Percentiles rank a stretch among this genome's conserved stretches.
Evolutionary conservation across 352 stramenopile species (phyloP).

Genomic region (Globisporangium perplexum): DNA sequence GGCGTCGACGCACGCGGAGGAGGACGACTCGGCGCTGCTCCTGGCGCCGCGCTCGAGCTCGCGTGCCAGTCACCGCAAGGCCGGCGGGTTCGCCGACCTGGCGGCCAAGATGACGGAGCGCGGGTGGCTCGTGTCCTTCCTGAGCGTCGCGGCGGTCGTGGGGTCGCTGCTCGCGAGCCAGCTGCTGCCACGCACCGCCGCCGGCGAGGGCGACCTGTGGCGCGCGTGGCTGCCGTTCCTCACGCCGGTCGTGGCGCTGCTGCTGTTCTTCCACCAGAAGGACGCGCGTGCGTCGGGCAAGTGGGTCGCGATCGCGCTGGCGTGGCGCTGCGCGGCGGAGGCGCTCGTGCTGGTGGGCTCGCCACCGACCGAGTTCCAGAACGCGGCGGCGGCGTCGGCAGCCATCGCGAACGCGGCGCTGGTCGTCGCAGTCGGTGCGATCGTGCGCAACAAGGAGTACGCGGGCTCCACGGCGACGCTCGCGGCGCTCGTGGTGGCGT

Average conservation of each 20-base stretch:
- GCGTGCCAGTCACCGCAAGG: slow-evolving; percentile 7
- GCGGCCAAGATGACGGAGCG: slow-evolving; percentile 47
- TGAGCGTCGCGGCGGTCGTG: slow-evolving; percentile 66
- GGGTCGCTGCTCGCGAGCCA: slow-evolving; percentile 58
- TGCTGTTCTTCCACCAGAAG: slow-evolving; percentile 74
- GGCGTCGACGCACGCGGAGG: neutral
- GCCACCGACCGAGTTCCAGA: slow-evolving; percentile 35
- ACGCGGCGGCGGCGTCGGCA: slow-evolving; percentile 29
- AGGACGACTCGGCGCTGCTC: slow-evolving; percentile 19
- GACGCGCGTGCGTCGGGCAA: slow-evolving; percentile 64
- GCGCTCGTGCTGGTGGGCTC: slow-evolving; percentile 54
- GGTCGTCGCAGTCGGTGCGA: slow-evolving; percentile 35
- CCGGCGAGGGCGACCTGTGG: slow-evolving; percentile 25
- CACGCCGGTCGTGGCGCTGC: slow-evolving; percentile 50
- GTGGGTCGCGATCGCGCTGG: slow-evolving; percentile 78
- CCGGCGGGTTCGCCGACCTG: slow-evolving; percentile 22
- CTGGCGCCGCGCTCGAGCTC: slow-evolving; percentile 3
- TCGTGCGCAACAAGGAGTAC: slow-evolving; percentile 47
- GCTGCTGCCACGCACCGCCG: slow-evolving; percentile 28
- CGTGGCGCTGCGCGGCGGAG: slow-evolving; percentile 68
- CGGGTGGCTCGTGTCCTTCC: slow-evolving; percentile 55
- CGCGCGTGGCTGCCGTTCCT: slow-evolving; percentile 63
- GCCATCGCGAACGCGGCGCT: slow-evolving; percentile 53
- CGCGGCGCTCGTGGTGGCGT: slow-evolving; percentile 28
- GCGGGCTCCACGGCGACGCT: slow-evolving; percentile 53